Evolutionary conservation across 23 red algal genomes (phyloP), one percentile per base, ranked within the genome.

Genomic region (Chondrus crispus): DNA sequence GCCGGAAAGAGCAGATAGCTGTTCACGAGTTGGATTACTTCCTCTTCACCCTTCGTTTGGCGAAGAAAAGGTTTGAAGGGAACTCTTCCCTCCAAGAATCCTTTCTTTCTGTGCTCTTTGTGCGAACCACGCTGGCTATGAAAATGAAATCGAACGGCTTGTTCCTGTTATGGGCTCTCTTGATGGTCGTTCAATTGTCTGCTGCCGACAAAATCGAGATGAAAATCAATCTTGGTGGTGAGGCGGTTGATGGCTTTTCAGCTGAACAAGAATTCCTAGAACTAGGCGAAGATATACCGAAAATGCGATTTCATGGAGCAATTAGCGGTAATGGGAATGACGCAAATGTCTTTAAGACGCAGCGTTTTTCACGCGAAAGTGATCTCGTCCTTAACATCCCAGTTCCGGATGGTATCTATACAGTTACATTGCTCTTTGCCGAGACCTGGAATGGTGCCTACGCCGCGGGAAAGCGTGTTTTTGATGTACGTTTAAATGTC

Each of bases 361-460:
- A 94, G 48, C 91, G 91, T 29, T 94, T 94, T 70, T 76, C 81
- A 13, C 64, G 91, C 36, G 69, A 43, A 45, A 70, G 87, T 58
- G 91, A 94, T 80, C 81, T 94, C n/a, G 81, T 94, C 12, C 35
- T 94, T 10, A 69, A 94, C 36, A 55, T 94, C 80, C 91, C 91
- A 22, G 80, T 94, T 45, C 68, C 81, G 43, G 91, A 94, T 45
- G 91, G 91, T 71, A 58, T 94, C 13, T 94, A 94, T 64, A 75
- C 69, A 26, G 91, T 94, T 24, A 80, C 81, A 18, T 40, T 94
- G 47, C 66, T 94, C 29, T 94, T 94, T 82, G 81, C 91, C 44
- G 91, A 94, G 70, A 94, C 91, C 12, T 94, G 91, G 91, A 87
- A 94, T 12, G 91, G 91, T 14, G 91, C 91, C 11, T 94, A 68